Percentiles rank a stretch among this genome's conserved stretches.
These are phyloP conservation scores for Leucocoprinus leucothites DNA, from an alignment of 768 basidiomycete species.

Conservation along the genomic window DNA sequence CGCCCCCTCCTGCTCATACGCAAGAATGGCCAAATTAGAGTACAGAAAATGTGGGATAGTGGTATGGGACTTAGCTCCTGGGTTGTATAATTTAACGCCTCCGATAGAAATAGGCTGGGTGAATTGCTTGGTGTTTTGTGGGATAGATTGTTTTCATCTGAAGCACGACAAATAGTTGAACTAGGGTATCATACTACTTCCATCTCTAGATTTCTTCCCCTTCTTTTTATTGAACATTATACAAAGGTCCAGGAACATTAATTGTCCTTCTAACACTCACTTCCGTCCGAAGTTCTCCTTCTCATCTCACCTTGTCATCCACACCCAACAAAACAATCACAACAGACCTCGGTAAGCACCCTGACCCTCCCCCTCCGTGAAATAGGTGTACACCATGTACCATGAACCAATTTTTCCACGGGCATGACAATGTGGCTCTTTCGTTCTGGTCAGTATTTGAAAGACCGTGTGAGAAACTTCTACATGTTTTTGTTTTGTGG, in stretches of 20 bases:
- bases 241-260: conserved; percentile 79
- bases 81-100: conserved; percentile 45
- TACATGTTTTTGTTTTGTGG: no score
- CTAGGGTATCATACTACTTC: no score
- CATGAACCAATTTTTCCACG: no score
- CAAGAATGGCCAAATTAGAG: conserved; percentile 26
- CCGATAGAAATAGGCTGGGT: background rate
- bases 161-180: conserved; percentile 54
- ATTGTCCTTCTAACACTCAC: conserved; percentile 72
- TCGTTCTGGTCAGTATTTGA: no score
- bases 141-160: conserved; percentile 35
- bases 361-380: background rate
- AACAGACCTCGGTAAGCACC: conserved; percentile 69
- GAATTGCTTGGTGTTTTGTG: conserved; percentile 19
- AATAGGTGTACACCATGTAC: no score
- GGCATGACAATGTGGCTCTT: no score
- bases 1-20: no score
- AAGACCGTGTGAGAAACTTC: no score
- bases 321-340: conserved; percentile 29
- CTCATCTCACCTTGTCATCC: conserved; percentile 19
- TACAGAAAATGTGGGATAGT: conserved; percentile 96
- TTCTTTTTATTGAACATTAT: background rate
- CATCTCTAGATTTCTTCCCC: conserved; percentile 16
- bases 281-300: conserved; percentile 52
- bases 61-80: conserved; percentile 86